phyloP scores from a whole-genome alignment of 2,329 filamentous ascomycete genomes.

The Fusarium sp. region DNA sequence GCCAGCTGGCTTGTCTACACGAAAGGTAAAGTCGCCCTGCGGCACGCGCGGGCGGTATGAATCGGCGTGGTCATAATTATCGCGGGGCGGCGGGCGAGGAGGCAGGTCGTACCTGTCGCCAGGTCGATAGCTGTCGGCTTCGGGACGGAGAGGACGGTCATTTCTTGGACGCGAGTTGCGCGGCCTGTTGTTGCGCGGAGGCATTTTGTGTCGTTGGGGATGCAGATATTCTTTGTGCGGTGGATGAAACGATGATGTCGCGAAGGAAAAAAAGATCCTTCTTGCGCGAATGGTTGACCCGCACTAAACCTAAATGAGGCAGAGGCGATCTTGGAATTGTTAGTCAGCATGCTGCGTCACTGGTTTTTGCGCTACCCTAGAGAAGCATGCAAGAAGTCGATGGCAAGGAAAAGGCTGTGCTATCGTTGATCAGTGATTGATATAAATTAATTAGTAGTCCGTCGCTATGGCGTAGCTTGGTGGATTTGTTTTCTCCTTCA shows the following conservation, averaged over 20 bases:
- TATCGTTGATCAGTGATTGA: background rate
- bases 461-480: accelerated
- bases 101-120: slow-evolving; percentile 35
- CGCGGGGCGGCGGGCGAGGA: slow-evolving; percentile 24
- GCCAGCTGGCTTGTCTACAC: slow-evolving; percentile 61
- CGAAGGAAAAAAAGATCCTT: slow-evolving; percentile 29
- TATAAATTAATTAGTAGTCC: no score
- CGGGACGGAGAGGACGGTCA: slow-evolving; percentile 29
- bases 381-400: background rate
- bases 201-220: slow-evolving; percentile 7
- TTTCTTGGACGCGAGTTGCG: slow-evolving; percentile 28
- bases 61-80: slow-evolving; percentile 38
- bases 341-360: slow-evolving; percentile 18
- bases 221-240: background rate
- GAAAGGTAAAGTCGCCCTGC: slow-evolving; percentile 65
- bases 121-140: slow-evolving; percentile 46
- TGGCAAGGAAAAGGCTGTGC: background rate
- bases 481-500: accelerated
- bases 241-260: slow-evolving; percentile 26
- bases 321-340: background rate
- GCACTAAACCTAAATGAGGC: slow-evolving; percentile 4
- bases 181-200: slow-evolving; percentile 26
- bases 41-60: slow-evolving; percentile 48
- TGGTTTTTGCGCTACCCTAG: background rate
- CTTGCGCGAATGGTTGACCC: slow-evolving; percentile 9